A percentile compares a stretch with the other conserved stretches of the same genome.
Evolutionary conservation across 345 rosid species (phyloP).

Genomic region (Jatropha curcas): DNA sequence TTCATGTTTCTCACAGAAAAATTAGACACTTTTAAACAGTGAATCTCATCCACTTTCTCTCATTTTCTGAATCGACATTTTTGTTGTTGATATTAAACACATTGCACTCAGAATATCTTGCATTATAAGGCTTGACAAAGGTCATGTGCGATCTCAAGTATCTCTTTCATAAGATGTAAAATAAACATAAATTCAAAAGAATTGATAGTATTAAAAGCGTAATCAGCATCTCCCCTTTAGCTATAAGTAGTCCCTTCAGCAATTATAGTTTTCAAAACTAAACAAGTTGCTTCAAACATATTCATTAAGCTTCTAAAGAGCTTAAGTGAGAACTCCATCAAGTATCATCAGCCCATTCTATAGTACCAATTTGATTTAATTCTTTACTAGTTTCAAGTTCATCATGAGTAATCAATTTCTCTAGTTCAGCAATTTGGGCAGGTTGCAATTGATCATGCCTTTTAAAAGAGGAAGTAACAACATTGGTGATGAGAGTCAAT

Average conservation of each 20-base stretch:
- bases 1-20: neutral
- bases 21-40: neutral
- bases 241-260: too few species aligned
- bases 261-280: neutral
- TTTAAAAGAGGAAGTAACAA: too few species aligned
- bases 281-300: neutral
- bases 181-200: constrained; percentile 15
- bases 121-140: constrained; percentile 7
- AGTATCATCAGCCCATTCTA: neutral
- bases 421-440: too few species aligned
- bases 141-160: neutral
- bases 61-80: neutral
- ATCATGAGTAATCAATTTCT: neutral
- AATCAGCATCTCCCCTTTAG: neutral
- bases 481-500: too few species aligned
- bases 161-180: neutral
- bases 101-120: neutral
- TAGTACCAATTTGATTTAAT: constrained; percentile 6
- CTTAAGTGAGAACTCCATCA: constrained; percentile 10
- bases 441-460: too few species aligned
- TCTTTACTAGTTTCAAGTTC: constrained; percentile 7
- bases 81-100: neutral
- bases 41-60: neutral
- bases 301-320: neutral
- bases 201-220: neutral